These are phyloP conservation scores for Neocatenulostroma microsporum DNA, from an alignment of 2,329 filamentous ascomycete species.

Conservation along the genomic window DNA sequence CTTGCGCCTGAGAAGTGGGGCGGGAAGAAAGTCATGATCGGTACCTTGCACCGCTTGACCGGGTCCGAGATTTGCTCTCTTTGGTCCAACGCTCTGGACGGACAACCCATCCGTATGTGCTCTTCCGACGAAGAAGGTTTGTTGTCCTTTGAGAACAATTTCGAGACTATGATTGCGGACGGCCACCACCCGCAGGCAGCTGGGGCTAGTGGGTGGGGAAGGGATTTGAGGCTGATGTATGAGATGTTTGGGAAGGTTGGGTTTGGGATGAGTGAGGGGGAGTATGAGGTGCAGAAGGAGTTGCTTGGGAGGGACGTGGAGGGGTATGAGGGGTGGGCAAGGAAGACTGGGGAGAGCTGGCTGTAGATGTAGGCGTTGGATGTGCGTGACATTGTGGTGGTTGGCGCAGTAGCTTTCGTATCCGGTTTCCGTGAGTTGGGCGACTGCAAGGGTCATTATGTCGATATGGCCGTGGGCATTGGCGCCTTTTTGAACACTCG, in stretches of 20 bases:
- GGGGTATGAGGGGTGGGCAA: constrained; percentile 10
- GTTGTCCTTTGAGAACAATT: constrained; percentile 1
- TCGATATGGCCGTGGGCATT: too few relatives aligned
- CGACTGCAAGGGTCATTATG: too few relatives aligned
- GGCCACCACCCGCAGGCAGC: not conserved
- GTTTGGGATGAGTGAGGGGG: constrained; percentile 14
- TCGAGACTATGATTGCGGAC: not conserved
- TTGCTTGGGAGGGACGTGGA: constrained; percentile 10
- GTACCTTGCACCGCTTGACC: constrained; percentile 6
- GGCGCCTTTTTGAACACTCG: too few relatives aligned
- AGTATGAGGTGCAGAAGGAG: constrained; percentile 10
- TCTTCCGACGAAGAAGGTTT: not conserved
- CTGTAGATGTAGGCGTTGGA: too few relatives aligned
- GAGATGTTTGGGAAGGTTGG: constrained; percentile 7
- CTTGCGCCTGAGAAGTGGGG: constrained; percentile 4
- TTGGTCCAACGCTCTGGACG: constrained; percentile 9
- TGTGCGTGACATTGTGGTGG: too few relatives aligned
- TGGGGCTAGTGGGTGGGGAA: constrained; percentile 7
- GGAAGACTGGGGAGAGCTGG: constrained; percentile 7
- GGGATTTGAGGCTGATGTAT: constrained; percentile 14
- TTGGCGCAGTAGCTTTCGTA: too few relatives aligned
- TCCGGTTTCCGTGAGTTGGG: too few relatives aligned
- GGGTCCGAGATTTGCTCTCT: constrained; percentile 5
- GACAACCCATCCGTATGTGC: constrained; percentile 6
- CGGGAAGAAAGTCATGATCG: constrained; percentile 13